Evolutionary conservation across 176 grass and related monocot genomes (phyloP).

Genomic region (Avena insularis): DNA sequence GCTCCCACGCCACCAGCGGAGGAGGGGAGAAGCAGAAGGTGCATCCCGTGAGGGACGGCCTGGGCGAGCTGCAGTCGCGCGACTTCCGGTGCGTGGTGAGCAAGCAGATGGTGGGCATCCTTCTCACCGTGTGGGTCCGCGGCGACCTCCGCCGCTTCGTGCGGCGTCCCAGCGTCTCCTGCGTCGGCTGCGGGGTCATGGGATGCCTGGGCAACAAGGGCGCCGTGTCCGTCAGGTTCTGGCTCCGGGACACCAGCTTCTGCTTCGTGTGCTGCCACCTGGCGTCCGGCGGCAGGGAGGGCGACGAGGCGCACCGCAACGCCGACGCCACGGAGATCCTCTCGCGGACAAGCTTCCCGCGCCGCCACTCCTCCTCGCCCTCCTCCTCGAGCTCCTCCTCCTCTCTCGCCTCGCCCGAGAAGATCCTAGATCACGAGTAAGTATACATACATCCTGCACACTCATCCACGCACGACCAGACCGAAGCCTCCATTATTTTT

Average conservation of each 20-base stretch:
- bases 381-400: neutral
- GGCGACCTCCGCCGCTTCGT: constrained; percentile 66
- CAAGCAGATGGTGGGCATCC: constrained; percentile 99
- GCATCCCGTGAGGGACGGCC: constrained; percentile 48
- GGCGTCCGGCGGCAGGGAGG: constrained; percentile 64
- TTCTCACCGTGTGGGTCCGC: constrained; percentile 82
- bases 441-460: neutral
- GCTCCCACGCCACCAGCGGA: neutral
- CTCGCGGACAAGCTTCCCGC: constrained; percentile 56
- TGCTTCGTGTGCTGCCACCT: constrained; percentile 80
- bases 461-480: neutral
- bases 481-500: neutral
- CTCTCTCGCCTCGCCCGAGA: constrained; percentile 48
- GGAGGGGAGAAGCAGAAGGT: constrained; percentile 42
- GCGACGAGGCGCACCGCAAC: constrained; percentile 75
- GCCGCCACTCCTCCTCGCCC: constrained; percentile 31
- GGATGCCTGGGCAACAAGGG: constrained; percentile 96
- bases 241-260: constrained; percentile 72
- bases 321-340: constrained; percentile 69
- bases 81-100: constrained; percentile 81
- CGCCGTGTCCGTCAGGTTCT: constrained; percentile 62
- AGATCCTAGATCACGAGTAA: constrained; percentile 78
- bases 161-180: constrained; percentile 73
- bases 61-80: neutral
- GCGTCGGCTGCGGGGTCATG: constrained; percentile 90